Base-by-base conservation (phyloP, 257 asterid species). In the Penstemon newberryi region DNA sequence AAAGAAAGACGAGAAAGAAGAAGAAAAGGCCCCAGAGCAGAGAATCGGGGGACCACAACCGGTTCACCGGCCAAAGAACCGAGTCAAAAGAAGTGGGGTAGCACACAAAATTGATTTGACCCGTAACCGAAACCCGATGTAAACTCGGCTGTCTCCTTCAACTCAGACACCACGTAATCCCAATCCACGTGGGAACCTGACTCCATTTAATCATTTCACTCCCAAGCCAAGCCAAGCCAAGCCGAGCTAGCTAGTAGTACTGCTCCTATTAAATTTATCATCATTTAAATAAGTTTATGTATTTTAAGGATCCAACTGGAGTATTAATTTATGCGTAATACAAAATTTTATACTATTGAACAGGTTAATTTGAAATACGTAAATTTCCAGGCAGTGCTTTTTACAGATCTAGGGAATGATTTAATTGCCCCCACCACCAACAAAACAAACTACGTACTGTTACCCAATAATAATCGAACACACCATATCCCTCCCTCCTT, bases 121-220 rank as follows among this genome's bases (percentile, higher is more conserved):
- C 51, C 53, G 65, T 65, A 8, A 8, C 68, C 68, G 13, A 49
- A 67, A 43, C 43, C 73, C 71, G 60, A 44, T 70, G 64, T 38
- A 68, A 65, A 15, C 62, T 45, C 75, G 72, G 76, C 58, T 82
- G 93, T 83, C 96, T 76, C 91, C 96, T 84, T 81, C 75, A 71
- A 70, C 78, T 84, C 83, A 70, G 87, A 86, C 96, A 86, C 86
- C 88, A 84, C 89, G 85, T 81, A 81, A 80, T 77, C 77, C 58
- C 75, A 11, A 44, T 69, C 90, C 90, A 85, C 95, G 88, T 85
- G 90, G 83, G 87, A 41, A 58, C 43, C 77, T 76, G 80, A 75
- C 83, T 63, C 42, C 63, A 18, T 9, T 10, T 42, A 4, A 25
- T 25, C 33, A 25, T 25, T 25, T 25, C 33, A 25, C 33, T 25